These are phyloP conservation scores for Kwoniella dejecticola DNA, from an alignment of 768 basidiomycete species.

Conservation along the genomic window DNA sequence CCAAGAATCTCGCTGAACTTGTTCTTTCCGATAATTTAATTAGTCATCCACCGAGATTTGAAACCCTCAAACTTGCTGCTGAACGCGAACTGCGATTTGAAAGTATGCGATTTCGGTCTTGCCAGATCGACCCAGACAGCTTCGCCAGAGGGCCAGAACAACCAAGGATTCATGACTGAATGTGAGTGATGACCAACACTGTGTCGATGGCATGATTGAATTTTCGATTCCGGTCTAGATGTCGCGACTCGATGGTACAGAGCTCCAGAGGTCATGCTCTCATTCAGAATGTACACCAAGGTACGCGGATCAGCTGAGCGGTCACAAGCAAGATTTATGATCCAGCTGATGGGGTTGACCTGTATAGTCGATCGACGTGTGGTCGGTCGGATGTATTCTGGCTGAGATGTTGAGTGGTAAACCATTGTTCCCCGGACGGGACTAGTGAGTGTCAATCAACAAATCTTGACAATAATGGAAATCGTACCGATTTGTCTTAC, in stretches of 20 bases:
- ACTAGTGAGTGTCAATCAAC: constrained; percentile 60
- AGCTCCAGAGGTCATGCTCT: constrained; percentile 98
- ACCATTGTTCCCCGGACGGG: constrained; percentile 93
- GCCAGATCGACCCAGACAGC: constrained; percentile 61
- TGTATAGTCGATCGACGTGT: constrained; percentile 55
- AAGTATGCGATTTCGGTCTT: constrained; percentile 82
- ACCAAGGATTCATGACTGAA: constrained; percentile 55
- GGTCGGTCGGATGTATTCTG: constrained; percentile 59
- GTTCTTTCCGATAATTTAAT: not conserved
- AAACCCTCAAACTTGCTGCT: constrained; percentile 56
- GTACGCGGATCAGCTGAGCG: constrained; percentile 45
- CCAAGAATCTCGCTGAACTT: not conserved
- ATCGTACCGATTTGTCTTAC: too few species aligned
- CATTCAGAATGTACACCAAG: constrained; percentile 98
- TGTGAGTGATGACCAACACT: constrained; percentile 25
- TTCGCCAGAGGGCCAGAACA: constrained; percentile 26
- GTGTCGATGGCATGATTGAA: too few species aligned
- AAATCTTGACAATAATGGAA: too few species aligned
- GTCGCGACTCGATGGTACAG: constrained; percentile 99
- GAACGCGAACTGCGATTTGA: constrained; percentile 59
- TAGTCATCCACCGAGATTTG: constrained; percentile 63
- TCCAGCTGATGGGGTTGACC: not conserved
- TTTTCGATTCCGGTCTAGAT: constrained; percentile 29
- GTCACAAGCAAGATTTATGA: not conserved
- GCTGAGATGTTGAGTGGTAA: constrained; percentile 98